These are phyloP conservation scores for Rhododendron ferrugineum DNA, from an alignment of 148 eudicot genomes.

Conservation along the genomic window DNA sequence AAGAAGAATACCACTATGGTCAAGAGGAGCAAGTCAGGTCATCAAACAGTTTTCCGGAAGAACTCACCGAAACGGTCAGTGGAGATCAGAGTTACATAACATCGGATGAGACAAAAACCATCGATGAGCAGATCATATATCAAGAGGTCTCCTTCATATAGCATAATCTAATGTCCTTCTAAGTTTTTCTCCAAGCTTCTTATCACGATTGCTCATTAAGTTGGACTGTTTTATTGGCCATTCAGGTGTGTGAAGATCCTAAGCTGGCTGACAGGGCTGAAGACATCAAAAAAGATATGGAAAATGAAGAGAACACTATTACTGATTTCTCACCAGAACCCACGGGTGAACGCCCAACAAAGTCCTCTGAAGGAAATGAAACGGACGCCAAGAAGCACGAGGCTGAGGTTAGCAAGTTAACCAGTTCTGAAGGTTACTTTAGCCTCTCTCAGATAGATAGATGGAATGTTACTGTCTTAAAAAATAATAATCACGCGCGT, in stretches of 20 bases:
- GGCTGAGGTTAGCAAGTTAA: slow-evolving; percentile 5
- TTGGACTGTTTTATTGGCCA: slow-evolving; percentile 1
- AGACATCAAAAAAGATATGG: neutral
- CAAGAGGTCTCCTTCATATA: slow-evolving; percentile 17
- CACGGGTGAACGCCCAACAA: neutral
- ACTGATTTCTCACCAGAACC: slow-evolving; percentile 3
- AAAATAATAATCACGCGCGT: neutral
- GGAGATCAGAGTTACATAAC: neutral
- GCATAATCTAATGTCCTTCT: neutral
- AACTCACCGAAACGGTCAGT: neutral
- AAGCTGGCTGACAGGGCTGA: neutral
- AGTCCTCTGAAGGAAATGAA: neutral
- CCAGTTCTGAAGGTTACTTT: neutral
- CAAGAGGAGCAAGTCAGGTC: neutral
- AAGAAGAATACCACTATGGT: slow-evolving; percentile 4
- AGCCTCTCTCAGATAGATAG: neutral
- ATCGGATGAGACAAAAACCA: neutral
- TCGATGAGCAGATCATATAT: slow-evolving; percentile 2
- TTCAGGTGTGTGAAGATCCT: slow-evolving; percentile 14
- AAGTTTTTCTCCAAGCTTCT: neutral
- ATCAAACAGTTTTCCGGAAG: slow-evolving; percentile 3
- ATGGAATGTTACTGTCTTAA: neutral
- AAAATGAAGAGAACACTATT: neutral
- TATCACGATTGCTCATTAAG: neutral
- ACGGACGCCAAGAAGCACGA: neutral